Evolutionary conservation across 164 flowering plant genomes (phyloP), one percentile per base, ranked within the genome.

Genomic region (Euptelea pleiosperma): DNA sequence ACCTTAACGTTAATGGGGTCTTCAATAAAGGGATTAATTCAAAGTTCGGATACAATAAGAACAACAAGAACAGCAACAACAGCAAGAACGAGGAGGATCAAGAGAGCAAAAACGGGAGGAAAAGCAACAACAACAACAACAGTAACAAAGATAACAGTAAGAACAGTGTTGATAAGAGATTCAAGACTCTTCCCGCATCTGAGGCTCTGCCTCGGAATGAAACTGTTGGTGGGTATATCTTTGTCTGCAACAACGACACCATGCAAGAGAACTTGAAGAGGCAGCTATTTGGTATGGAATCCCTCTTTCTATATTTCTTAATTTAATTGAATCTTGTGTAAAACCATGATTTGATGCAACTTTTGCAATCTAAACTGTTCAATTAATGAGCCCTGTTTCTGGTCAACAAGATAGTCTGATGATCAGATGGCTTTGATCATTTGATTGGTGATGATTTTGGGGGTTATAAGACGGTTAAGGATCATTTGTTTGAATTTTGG

Each of bases 81-180:
- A 48, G 52, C 39, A 29, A 26, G 54, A 70, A 55, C 25, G 41
- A 40, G 15, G 65, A 37, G 5, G 56, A 63, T 7, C 21, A 10
- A 6, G 50, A 29, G 18, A 48, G 47, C n/a, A 63, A 56, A n/a
- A 8, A 2, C 18, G 67, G 60, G 37, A 75, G 65, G 47, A 63
- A 26, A 4, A 31, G 22, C 25, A 65, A 62, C 37, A 70, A 67
- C 35, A 57, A 58, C 44, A 72, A 51, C 30, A 68, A 41, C 22
- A 57, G 66, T 10, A 67, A 67, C 18, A 65, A 60, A 24, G 61
- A 58, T 26, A 68, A 67, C 2, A 64, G 19, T 16, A 81, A 73
- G 43, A 75, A 35, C 39, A 70, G 63, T 15, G 77, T 57, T 15
- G 97, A 90, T 58, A 90, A 90, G 91, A 85, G 66, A 19, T 62